Conservation (phyloP, 495 filamentous ascomycete genomes). For the Filosporella fistucella region DNA sequence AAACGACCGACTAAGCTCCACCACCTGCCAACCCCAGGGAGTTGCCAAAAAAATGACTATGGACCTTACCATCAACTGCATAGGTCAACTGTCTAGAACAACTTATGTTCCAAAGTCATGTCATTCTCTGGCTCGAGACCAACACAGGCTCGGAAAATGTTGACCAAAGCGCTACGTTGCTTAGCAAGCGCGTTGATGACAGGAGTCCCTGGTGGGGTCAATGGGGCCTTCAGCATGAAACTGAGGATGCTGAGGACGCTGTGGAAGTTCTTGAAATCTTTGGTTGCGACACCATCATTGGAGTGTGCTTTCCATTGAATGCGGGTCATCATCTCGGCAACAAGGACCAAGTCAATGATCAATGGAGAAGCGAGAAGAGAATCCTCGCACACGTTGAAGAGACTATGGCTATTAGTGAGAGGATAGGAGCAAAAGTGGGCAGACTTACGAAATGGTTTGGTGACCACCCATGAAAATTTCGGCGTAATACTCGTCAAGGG, state of each 20-base stretch:
- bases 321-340: slow-evolving; percentile 97
- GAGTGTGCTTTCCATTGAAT: slow-evolving; percentile 79
- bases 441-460: slow-evolving; percentile 79
- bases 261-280: slow-evolving; percentile 91
- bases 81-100: slow-evolving; percentile 49
- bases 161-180: slow-evolving; percentile 90
- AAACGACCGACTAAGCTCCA: not conserved
- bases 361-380: slow-evolving; percentile 94
- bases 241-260: slow-evolving; percentile 94
- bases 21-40: not conserved
- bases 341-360: slow-evolving; percentile 91
- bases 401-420: slow-evolving; percentile 38
- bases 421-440: not conserved
- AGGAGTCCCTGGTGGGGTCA: slow-evolving; percentile 92
- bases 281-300: slow-evolving; percentile 38
- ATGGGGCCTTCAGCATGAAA: slow-evolving; percentile 99
- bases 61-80: not conserved
- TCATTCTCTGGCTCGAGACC: slow-evolving; percentile 97
- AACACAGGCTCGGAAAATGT: slow-evolving; percentile 98
- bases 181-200: slow-evolving; percentile 96
- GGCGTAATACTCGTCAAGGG: slow-evolving; percentile 96
- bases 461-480: slow-evolving; percentile 99
- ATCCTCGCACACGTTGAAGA: slow-evolving; percentile 99
- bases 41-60: not conserved
- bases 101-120: slow-evolving; percentile 99